Evolutionary conservation across 1,139 yeast species (phyloP).

Genomic region (Suhomyces taliae): DNA sequence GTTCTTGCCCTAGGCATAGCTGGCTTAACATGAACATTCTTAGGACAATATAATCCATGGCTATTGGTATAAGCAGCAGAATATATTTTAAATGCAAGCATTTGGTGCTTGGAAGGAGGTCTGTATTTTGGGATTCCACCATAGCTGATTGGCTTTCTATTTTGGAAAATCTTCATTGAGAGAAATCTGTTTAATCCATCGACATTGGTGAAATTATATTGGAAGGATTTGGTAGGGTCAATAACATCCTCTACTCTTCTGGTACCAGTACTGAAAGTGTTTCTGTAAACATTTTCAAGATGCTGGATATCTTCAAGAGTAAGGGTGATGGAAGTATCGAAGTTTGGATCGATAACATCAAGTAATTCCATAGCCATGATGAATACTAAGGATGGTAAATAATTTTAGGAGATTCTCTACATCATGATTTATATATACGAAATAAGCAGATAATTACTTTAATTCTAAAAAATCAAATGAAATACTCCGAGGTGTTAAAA

Average conservation of each 20-base stretch:
- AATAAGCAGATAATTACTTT: too few relatives aligned
- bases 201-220: conserved; percentile 7
- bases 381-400: neutral
- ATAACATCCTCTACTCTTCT: conserved; percentile 8
- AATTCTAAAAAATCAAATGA: too few relatives aligned
- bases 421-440: too few relatives aligned
- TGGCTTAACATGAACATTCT: conserved; percentile 14
- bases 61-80: neutral
- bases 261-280: conserved; percentile 2
- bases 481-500: too few relatives aligned
- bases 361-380: conserved; percentile 5
- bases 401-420: too few relatives aligned
- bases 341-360: conserved; percentile 17
- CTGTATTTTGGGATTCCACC: conserved; percentile 14
- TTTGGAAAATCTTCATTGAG: conserved; percentile 6
- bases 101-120: conserved; percentile 16
- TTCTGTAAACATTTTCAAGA: neutral
- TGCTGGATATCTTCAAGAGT: neutral
- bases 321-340: conserved; percentile 13
- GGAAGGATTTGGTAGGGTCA: conserved; percentile 3
- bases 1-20: conserved; percentile 22
- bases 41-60: neutral
- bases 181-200: conserved; percentile 8
- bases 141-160: neutral
- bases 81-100: conserved; percentile 8